A percentile compares a stretch with the other conserved stretches of the same genome.
Evolutionary conservation across 139 green algal species (phyloP).

Genomic region (Trebouxia sp.): DNA sequence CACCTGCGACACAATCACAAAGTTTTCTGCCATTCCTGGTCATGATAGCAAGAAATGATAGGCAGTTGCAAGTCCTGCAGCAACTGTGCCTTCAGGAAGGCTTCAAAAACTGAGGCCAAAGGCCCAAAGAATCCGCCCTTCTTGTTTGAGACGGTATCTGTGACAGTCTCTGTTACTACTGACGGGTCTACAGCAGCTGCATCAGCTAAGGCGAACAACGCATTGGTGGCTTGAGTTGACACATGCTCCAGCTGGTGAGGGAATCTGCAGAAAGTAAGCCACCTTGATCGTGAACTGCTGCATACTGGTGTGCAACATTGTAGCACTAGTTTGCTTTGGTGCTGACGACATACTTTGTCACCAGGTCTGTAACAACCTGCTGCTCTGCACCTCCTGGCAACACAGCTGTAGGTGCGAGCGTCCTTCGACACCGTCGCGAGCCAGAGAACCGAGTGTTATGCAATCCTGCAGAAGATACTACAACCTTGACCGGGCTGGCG

Average conservation of each 20-base stretch:
- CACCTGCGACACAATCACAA: constrained; percentile 40
- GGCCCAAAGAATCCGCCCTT: constrained; percentile 63
- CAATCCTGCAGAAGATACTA: background rate
- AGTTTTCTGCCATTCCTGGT: background rate
- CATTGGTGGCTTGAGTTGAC: constrained; percentile 40
- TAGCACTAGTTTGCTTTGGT: background rate
- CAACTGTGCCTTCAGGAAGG: constrained; percentile 63
- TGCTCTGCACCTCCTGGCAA: background rate
- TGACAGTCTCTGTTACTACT: constrained; percentile 15
- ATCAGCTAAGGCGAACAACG: constrained; percentile 50
- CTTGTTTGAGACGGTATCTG: constrained; percentile 27
- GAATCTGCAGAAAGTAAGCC: constrained; percentile 25
- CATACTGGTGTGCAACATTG: background rate
- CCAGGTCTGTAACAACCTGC: background rate
- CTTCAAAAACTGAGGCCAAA: constrained; percentile 76
- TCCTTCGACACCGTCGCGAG: background rate
- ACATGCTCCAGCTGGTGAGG: constrained; percentile 44
- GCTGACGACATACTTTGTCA: background rate
- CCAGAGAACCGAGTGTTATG: background rate
- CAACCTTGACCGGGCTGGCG: background rate
- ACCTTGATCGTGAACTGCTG: background rate
- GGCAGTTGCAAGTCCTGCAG: background rate
- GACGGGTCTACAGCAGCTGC: constrained; percentile 6
- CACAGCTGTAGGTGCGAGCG: background rate
- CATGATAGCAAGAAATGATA: background rate